A percentile compares a stretch with the other conserved stretches of the same genome.
phyloP scores from a whole-genome alignment of 1,284 basidiomycete genomes.

The Hypsizygus ulmarius region DNA sequence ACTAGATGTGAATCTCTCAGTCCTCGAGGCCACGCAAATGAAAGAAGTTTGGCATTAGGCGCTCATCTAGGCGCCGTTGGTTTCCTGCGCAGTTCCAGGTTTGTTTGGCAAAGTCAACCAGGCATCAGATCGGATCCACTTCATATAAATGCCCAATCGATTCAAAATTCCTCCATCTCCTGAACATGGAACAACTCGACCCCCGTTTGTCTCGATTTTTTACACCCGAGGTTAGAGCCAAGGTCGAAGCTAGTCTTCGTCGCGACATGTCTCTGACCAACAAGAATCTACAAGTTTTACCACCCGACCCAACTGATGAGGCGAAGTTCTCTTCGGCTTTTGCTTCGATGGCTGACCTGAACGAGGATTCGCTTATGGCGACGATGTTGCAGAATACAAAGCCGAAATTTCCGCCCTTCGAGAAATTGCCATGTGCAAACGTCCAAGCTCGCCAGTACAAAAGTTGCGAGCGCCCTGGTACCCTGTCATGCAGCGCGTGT shows the following conservation, averaged over 20 bases:
- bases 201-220: background rate
- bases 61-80: no score
- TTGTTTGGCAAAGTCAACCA: no score
- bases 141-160: no score
- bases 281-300: background rate
- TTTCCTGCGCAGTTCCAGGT: no score
- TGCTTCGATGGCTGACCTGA: background rate
- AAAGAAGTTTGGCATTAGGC: no score
- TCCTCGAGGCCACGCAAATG: no score
- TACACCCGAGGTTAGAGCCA: background rate
- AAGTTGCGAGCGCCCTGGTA: constrained; percentile 20
- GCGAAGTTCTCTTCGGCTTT: background rate
- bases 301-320: background rate
- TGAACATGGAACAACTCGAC: background rate
- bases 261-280: background rate
- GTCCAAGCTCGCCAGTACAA: constrained; percentile 13
- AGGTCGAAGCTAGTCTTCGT: background rate
- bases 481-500: constrained; percentile 30
- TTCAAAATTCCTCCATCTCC: background rate
- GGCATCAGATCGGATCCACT: no score
- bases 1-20: no score
- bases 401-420: constrained; percentile 12
- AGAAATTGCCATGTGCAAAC: constrained; percentile 23
- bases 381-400: background rate
- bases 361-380: background rate